Percentiles rank a stretch among this genome's conserved stretches.
phyloP scores from a whole-genome alignment of 1,284 basidiomycete species.

The Puccinia hordei region DNA sequence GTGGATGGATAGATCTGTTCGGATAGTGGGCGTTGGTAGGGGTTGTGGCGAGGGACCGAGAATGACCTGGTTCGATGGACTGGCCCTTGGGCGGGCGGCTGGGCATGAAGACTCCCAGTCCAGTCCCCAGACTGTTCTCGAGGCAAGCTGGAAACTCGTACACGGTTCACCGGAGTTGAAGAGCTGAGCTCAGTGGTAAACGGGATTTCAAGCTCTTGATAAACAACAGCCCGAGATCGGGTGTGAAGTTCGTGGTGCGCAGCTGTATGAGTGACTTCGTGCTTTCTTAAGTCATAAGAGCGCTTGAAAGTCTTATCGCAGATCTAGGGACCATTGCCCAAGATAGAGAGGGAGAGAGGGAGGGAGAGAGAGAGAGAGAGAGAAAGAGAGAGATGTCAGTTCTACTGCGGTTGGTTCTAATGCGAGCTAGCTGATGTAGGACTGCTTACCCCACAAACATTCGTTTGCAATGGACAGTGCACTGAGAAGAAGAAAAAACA shows the following conservation, averaged over 20 bases:
- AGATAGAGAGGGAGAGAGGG: too few relatives aligned
- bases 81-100: too few relatives aligned
- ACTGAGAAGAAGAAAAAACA: constrained; percentile 2
- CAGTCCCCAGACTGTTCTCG: neutral
- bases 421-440: neutral
- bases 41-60: constrained; percentile 6
- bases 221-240: constrained; percentile 45
- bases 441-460: constrained; percentile 48
- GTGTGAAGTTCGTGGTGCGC: constrained; percentile 46
- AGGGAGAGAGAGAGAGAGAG: too few relatives aligned
- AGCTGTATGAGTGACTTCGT: constrained; percentile 47
- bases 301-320: constrained; percentile 50
- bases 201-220: constrained; percentile 36
- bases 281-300: constrained; percentile 46
- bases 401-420: too few relatives aligned
- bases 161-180: neutral
- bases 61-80: neutral
- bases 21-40: constrained; percentile 7
- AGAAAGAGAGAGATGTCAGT: too few relatives aligned
- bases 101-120: neutral
- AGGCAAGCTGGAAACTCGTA: constrained; percentile 1
- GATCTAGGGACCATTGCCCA: constrained; percentile 10
- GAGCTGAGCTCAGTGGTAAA: neutral
- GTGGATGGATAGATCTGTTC: neutral
- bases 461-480: constrained; percentile 49